phyloP scores from a whole-genome alignment of 1,284 basidiomycete species.

The Leccinum pachyderme region DNA sequence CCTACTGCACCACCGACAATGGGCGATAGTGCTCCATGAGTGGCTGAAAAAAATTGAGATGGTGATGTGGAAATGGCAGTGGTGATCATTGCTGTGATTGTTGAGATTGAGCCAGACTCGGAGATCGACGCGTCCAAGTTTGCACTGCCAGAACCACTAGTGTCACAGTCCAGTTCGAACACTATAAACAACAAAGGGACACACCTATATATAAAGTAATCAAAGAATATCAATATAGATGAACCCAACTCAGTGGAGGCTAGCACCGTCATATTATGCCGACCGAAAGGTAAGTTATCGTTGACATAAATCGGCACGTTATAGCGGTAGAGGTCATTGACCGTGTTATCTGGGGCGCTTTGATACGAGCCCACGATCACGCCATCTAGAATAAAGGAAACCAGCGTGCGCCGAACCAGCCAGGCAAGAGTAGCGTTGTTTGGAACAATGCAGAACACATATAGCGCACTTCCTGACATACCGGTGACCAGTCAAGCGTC shows the following conservation, averaged over 20 bases:
- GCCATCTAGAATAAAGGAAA: constrained; percentile 13
- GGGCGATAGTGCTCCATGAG: background rate
- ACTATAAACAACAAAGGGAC: background rate
- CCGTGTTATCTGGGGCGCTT: background rate
- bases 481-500: background rate
- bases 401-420: background rate
- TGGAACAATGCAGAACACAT: constrained; percentile 22
- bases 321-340: background rate
- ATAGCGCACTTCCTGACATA: constrained; percentile 17
- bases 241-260: background rate
- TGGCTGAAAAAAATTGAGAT: background rate
- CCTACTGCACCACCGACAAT: constrained; percentile 12
- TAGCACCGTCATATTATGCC: constrained; percentile 12
- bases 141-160: background rate
- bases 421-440: background rate
- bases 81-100: background rate
- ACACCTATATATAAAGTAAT: constrained; percentile 18
- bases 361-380: background rate
- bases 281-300: background rate
- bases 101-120: background rate
- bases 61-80: background rate
- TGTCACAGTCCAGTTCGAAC: background rate
- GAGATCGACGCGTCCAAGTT: no score
- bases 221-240: constrained; percentile 14
- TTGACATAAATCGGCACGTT: constrained; percentile 18